A percentile compares a stretch with the other conserved stretches of the same genome.
Evolutionary conservation across 805 yeast genomes (phyloP).

Genomic region (Cyberlindnera japonica): DNA sequence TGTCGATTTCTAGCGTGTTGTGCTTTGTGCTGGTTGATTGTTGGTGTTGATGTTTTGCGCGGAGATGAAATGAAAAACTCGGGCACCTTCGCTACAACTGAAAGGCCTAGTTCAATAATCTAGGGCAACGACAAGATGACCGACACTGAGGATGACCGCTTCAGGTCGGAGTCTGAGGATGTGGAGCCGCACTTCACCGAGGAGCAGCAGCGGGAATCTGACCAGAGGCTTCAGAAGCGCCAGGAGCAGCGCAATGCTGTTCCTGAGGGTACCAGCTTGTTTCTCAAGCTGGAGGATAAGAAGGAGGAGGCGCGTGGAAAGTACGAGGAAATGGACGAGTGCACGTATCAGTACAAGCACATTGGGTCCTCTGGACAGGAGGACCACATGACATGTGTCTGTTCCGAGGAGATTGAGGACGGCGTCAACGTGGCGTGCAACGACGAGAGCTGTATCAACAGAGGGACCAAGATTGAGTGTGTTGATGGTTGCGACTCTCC

Average conservation of each 20-base stretch:
- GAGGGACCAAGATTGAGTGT: slow-evolving; percentile 92
- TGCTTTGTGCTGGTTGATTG: background rate
- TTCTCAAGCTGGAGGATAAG: slow-evolving; percentile 44
- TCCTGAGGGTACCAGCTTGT: slow-evolving; percentile 23
- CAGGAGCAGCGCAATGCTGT: slow-evolving; percentile 18
- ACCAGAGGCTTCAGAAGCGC: slow-evolving; percentile 16
- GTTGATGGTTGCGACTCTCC: slow-evolving; percentile 54
- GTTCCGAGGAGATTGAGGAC: slow-evolving; percentile 49
- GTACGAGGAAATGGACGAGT: slow-evolving; percentile 53
- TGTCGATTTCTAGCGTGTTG: too few species aligned
- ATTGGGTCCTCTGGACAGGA: slow-evolving; percentile 60
- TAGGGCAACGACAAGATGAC: slow-evolving; percentile 1
- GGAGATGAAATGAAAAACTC: too few species aligned
- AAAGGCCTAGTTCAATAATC: background rate
- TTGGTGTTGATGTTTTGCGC: background rate
- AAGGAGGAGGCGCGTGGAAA: slow-evolving; percentile 65
- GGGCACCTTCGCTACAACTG: background rate
- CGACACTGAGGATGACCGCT: slow-evolving; percentile 20
- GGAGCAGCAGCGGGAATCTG: slow-evolving; percentile 19
- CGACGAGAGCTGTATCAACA: slow-evolving; percentile 85
- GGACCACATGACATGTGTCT: slow-evolving; percentile 89
- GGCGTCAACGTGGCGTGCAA: slow-evolving; percentile 66
- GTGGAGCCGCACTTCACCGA: slow-evolving; percentile 19
- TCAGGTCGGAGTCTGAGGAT: slow-evolving; percentile 16
- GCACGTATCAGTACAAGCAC: slow-evolving; percentile 57